These are phyloP conservation scores for Coprinopsis cinerea DNA, from an alignment of 768 basidiomycete species.

Conservation along the genomic window DNA sequence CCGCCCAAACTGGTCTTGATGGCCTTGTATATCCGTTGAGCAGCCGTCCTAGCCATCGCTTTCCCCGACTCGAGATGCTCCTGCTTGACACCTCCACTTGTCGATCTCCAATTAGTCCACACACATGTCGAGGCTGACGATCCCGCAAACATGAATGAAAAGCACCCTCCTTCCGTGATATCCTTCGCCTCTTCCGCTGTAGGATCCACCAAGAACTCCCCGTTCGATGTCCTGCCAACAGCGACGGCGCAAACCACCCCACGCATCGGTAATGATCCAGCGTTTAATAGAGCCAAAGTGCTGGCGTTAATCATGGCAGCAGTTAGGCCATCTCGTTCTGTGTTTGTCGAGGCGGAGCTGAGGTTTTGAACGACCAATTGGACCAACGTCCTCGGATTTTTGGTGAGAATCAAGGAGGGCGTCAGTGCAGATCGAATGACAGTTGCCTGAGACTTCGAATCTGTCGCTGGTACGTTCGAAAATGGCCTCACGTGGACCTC, in stretches of 20 bases:
- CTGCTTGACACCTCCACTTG: background rate
- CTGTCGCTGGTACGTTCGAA: conserved; percentile 60
- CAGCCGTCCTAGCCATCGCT: background rate
- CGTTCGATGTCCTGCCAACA: conserved; percentile 33
- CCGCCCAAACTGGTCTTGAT: background rate
- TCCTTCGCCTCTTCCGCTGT: conserved; percentile 33
- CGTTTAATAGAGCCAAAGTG: conserved; percentile 61
- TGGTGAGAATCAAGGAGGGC: conserved; percentile 58
- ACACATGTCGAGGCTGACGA: conserved; percentile 31
- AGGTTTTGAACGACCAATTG: conserved; percentile 75
- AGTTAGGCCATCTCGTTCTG: conserved; percentile 37
- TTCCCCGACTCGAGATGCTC: background rate
- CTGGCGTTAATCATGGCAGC: conserved; percentile 70
- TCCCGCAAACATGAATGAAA: conserved; percentile 56
- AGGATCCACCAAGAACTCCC: conserved; percentile 47
- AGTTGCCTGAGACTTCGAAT: conserved; percentile 54
- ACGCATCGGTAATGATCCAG: conserved; percentile 67
- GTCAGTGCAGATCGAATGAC: conserved; percentile 51
- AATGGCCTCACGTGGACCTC: conserved; percentile 72
- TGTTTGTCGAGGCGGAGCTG: conserved; percentile 16
- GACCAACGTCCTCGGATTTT: conserved; percentile 66
- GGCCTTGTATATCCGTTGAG: background rate
- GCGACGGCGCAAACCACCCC: conserved; percentile 70
- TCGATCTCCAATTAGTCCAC: conserved; percentile 53
- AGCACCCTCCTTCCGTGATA: conserved; percentile 50